phyloP scores from a whole-genome alignment of 306 rosid genomes.

The Sechiopsis laciniata region DNA sequence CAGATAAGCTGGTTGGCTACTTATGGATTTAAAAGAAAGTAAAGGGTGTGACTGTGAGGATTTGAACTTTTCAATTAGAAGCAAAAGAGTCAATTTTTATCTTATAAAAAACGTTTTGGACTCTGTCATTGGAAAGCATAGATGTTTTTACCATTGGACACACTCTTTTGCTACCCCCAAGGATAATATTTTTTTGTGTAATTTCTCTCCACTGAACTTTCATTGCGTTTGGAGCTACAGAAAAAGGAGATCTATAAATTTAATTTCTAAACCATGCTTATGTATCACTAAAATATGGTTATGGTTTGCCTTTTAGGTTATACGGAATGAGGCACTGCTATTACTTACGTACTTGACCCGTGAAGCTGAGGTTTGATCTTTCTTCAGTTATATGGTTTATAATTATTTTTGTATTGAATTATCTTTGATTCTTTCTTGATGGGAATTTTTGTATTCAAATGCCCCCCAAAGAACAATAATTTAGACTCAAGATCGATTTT shows the following conservation, averaged over 20 bases:
- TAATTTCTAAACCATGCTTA: neutral
- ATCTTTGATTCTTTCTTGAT: neutral
- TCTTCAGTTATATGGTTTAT: slow-evolving; percentile 10
- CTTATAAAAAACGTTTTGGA: neutral
- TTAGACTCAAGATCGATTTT: neutral
- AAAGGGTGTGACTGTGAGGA: neutral
- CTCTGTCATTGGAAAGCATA: neutral
- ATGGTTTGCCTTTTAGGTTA: slow-evolving; percentile 50
- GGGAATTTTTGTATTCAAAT: slow-evolving; percentile 5
- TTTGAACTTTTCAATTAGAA: slow-evolving; percentile 1
- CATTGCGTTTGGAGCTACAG: neutral
- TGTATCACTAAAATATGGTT: slow-evolving; percentile 20
- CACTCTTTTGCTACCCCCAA: neutral
- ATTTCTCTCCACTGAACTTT: neutral
- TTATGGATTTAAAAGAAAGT: no score
- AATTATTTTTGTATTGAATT: neutral
- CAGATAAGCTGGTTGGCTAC: no score
- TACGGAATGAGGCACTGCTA: slow-evolving; percentile 84
- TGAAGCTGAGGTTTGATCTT: slow-evolving; percentile 79
- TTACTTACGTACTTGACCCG: slow-evolving; percentile 83
- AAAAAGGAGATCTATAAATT: neutral
- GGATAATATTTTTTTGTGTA: neutral
- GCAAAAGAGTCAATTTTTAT: neutral
- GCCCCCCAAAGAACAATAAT: neutral
- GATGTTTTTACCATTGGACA: neutral